Conservation (phyloP, 176 grass and related monocot species). For the Carex littledalei region DNA sequence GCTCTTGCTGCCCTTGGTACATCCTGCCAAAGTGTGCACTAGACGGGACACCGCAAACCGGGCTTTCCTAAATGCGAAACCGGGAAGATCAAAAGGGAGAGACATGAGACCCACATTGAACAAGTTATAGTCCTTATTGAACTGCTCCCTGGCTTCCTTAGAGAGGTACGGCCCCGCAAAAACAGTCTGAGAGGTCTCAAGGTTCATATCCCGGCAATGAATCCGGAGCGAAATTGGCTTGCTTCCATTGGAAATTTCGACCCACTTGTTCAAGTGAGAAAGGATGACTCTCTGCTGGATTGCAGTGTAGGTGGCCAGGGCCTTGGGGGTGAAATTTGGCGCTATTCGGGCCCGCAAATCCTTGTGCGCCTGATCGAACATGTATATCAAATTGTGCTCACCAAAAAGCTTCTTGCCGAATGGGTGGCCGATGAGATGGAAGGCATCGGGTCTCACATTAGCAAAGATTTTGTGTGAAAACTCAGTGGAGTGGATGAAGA, state of each 20-base stretch:
- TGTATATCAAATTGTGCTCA: conserved; percentile 88
- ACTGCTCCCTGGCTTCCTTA: conserved; percentile 32
- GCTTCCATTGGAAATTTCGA: background rate
- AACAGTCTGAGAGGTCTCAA: conserved; percentile 86
- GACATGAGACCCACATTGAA: conserved; percentile 86
- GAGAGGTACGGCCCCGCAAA: conserved; percentile 70
- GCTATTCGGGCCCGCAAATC: conserved; percentile 74
- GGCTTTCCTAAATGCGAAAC: conserved; percentile 72
- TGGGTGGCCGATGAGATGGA: conserved; percentile 71
- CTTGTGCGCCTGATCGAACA: conserved; percentile 80
- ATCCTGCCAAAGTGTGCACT: conserved; percentile 39
- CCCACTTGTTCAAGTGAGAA: conserved; percentile 43
- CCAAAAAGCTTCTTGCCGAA: conserved; percentile 90
- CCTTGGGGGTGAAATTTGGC: conserved; percentile 67
- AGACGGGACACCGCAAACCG: conserved; percentile 57
- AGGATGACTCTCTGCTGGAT: conserved; percentile 72
- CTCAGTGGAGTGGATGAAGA: conserved; percentile 71
- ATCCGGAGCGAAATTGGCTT: conserved; percentile 40
- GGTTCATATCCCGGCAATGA: conserved; percentile 81
- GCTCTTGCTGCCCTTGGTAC: conserved; percentile 48
- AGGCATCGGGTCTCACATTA: conserved; percentile 79
- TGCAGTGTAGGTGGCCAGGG: conserved; percentile 57
- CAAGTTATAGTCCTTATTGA: conserved; percentile 59
- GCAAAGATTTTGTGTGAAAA: conserved; percentile 67
- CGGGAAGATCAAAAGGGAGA: conserved; percentile 68